Percentiles rank a stretch among this genome's conserved stretches.
Conservation (phyloP, 495 filamentous ascomycete species). For the Immersiella caudata region DNA sequence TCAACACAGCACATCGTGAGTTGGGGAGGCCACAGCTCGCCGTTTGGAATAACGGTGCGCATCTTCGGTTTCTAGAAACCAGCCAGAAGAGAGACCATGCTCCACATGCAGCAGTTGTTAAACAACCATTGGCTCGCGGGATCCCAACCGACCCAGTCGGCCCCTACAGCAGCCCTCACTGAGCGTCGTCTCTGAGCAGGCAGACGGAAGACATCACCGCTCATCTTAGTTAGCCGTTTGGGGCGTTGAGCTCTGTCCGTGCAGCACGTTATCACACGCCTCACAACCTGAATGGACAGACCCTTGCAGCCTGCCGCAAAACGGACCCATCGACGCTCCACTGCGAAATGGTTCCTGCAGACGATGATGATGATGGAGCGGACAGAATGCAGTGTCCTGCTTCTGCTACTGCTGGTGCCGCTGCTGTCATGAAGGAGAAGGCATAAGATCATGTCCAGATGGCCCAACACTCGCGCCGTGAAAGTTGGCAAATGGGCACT, state of each 20-base stretch:
- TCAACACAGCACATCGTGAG: neutral
- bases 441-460: neutral
- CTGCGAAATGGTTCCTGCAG: neutral
- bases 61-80: constrained; percentile 4
- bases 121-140: constrained; percentile 9
- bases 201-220: neutral
- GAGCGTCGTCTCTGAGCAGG: too few relatives aligned
- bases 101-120: neutral
- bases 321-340: neutral
- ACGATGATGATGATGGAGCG: neutral
- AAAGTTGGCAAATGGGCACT: neutral
- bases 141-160: neutral
- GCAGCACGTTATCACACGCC: neutral
- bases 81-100: constrained; percentile 1
- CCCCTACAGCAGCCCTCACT: constrained; percentile 11
- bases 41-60: neutral
- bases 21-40: neutral
- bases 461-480: neutral
- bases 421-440: neutral
- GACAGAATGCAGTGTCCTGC: neutral
- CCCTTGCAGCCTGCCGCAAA: neutral
- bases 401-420: neutral
- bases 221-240: neutral
- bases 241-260: neutral
- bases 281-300: neutral